Evolutionary conservation across 164 flowering plant species (phyloP).

Genomic region (Vitis amurensis): DNA sequence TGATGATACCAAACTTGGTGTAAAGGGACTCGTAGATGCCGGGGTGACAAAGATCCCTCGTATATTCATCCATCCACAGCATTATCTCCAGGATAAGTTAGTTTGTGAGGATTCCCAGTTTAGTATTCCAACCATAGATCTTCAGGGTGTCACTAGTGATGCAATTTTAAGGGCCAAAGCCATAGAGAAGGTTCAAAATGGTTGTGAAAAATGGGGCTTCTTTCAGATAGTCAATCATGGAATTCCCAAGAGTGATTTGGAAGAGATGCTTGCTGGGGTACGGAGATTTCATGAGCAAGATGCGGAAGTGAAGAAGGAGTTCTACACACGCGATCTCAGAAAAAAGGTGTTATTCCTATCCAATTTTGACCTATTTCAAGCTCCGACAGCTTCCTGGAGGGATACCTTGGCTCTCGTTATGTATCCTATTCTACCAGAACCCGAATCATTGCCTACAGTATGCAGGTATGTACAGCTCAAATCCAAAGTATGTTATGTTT

Average conservation of each 20-base stretch:
- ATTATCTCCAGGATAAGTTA: neutral
- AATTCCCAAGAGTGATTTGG: slow-evolving; percentile 24
- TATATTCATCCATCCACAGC: neutral
- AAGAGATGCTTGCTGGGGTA: slow-evolving; percentile 29
- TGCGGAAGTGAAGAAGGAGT: slow-evolving; percentile 28
- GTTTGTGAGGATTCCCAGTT: neutral
- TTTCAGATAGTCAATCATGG: slow-evolving; percentile 51
- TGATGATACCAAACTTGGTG: slow-evolving; percentile 46
- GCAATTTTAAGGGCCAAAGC: slow-evolving; percentile 11
- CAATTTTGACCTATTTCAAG: slow-evolving; percentile 24
- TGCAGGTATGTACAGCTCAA: slow-evolving; percentile 21
- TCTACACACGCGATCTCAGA: slow-evolving; percentile 26
- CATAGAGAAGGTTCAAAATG: slow-evolving; percentile 24
- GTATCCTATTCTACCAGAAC: slow-evolving; percentile 25
- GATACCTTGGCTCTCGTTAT: slow-evolving; percentile 22
- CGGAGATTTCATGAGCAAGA: slow-evolving; percentile 34
- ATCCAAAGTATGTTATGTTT: no score
- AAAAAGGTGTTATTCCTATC: slow-evolving; percentile 18
- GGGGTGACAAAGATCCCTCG: slow-evolving; percentile 14
- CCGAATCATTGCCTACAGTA: slow-evolving; percentile 20
- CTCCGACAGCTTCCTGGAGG: slow-evolving; percentile 36
- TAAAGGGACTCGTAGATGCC: slow-evolving; percentile 47
- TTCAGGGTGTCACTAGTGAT: slow-evolving; percentile 17
- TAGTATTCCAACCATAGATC: slow-evolving; percentile 30
- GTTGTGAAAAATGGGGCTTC: slow-evolving; percentile 41